Percentiles rank a stretch among this genome's conserved stretches.
Conservation (phyloP, 176 grass and related monocot species). For the Zizania latifolia region DNA sequence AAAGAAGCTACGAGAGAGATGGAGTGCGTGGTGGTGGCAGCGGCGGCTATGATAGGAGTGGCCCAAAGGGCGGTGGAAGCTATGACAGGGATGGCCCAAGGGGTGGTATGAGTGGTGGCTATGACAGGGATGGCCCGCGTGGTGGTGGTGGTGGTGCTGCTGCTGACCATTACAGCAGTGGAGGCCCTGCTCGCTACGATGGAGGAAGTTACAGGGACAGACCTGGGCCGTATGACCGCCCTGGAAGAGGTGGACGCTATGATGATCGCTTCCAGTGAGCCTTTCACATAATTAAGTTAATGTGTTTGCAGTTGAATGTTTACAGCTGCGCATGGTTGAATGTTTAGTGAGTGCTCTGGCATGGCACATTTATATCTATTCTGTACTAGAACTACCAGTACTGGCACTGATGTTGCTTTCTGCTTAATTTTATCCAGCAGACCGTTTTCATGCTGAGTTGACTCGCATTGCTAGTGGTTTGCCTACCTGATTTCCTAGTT, state of each 20-base stretch:
- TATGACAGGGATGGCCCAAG: conserved; percentile 45
- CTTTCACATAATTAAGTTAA: background rate
- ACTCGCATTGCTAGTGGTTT: background rate
- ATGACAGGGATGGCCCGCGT: conserved; percentile 59
- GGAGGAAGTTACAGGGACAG: conserved; percentile 56
- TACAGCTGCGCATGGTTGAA: conserved; percentile 6
- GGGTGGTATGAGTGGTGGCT: conserved; percentile 22
- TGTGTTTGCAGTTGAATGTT: conserved; percentile 20
- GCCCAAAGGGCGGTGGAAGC: conserved; percentile 32
- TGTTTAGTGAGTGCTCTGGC: conserved; percentile 10
- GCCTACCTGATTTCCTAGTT: background rate
- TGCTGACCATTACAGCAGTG: conserved; percentile 36
- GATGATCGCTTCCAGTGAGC: conserved; percentile 50
- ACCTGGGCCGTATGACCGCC: conserved; percentile 59
- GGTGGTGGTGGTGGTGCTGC: conserved; percentile 3
- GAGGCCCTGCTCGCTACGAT: conserved; percentile 43
- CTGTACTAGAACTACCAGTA: conserved; percentile 14
- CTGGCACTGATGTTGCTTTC: background rate
- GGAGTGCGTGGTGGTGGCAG: conserved; percentile 25
- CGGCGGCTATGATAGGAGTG: conserved; percentile 36
- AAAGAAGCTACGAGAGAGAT: conserved; percentile 62
- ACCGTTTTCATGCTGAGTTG: conserved; percentile 18
- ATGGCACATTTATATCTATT: conserved; percentile 6
- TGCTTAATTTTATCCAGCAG: conserved; percentile 22
- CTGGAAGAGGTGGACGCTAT: conserved; percentile 47